Percentiles rank a stretch among this genome's conserved stretches.
Conservation (phyloP, 768 basidiomycete genomes). For the Boletus sensibilis region DNA sequence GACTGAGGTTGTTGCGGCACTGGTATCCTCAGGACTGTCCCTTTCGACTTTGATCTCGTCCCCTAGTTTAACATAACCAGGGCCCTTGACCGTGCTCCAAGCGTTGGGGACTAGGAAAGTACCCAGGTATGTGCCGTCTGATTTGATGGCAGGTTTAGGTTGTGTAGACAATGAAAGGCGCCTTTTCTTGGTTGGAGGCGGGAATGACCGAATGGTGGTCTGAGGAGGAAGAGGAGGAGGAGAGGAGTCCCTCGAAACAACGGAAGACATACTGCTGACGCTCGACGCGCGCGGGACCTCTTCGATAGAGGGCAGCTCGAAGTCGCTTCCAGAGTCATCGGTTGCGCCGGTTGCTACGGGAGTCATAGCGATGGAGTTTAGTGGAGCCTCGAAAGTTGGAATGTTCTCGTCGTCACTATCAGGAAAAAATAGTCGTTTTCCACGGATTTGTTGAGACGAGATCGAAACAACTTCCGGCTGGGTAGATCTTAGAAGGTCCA, state of each 20-base stretch:
- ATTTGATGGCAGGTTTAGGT: constrained; percentile 12
- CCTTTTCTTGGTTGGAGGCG: constrained; percentile 52
- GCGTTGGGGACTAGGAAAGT: constrained; percentile 69
- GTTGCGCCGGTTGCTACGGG: constrained; percentile 38
- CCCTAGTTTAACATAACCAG: constrained; percentile 63
- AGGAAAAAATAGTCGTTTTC: constrained; percentile 40
- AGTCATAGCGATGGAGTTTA: neutral
- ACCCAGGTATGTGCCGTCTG: constrained; percentile 53
- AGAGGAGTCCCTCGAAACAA: constrained; percentile 25
- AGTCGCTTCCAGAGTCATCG: constrained; percentile 30
- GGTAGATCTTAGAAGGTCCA: neutral
- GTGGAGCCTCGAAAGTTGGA: constrained; percentile 10
- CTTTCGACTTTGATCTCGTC: constrained; percentile 61
- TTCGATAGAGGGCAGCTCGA: constrained; percentile 35
- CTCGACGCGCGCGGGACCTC: constrained; percentile 40
- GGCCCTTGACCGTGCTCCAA: constrained; percentile 76
- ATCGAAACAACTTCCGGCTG: constrained; percentile 1
- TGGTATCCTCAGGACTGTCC: constrained; percentile 42
- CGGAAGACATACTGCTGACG: constrained; percentile 40
- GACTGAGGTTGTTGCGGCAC: constrained; percentile 19
- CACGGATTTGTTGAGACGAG: constrained; percentile 15
- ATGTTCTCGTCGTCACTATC: constrained; percentile 47
- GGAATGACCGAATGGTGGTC: constrained; percentile 8
- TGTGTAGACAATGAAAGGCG: constrained; percentile 39
- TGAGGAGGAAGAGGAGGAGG: constrained; percentile 25